These are phyloP conservation scores for Pyricularia grisea DNA, from an alignment of 2,329 filamentous ascomycete genomes.

Conservation along the genomic window DNA sequence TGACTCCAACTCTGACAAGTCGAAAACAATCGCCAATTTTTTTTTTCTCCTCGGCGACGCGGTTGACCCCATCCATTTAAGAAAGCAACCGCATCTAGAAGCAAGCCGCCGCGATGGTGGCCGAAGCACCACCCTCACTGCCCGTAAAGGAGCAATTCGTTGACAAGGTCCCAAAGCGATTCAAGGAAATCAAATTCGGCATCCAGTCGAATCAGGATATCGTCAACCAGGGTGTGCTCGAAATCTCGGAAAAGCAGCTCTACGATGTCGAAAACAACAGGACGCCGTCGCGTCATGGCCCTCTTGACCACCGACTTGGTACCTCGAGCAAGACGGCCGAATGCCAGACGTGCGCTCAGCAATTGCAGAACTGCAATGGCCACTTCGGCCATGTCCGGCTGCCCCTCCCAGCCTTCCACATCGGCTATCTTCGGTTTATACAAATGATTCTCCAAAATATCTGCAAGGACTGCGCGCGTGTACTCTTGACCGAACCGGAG, in stretches of 20 bases:
- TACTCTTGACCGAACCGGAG: slow-evolving; percentile 74
- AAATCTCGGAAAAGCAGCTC: slow-evolving; percentile 87
- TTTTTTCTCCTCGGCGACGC: not conserved
- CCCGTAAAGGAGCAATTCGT: slow-evolving; percentile 72
- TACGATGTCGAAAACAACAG: slow-evolving; percentile 82
- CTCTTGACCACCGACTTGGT: slow-evolving; percentile 79
- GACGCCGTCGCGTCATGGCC: slow-evolving; percentile 69
- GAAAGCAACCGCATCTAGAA: not conserved
- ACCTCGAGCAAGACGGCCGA: slow-evolving; percentile 74
- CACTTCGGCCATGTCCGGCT: slow-evolving; percentile 93
- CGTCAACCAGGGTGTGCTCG: slow-evolving; percentile 87
- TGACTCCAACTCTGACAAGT: slow-evolving; percentile 2
- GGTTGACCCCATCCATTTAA: not conserved
- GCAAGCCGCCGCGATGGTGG: not conserved
- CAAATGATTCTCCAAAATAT: slow-evolving; percentile 90
- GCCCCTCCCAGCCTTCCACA: slow-evolving; percentile 86
- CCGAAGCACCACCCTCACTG: not conserved
- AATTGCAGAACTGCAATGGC: slow-evolving; percentile 77
- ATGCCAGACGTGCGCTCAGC: slow-evolving; percentile 77
- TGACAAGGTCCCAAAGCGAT: slow-evolving; percentile 81
- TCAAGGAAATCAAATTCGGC: slow-evolving; percentile 89
- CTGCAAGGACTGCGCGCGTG: slow-evolving; percentile 85
- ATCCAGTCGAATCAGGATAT: slow-evolving; percentile 93
- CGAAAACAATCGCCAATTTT: not conserved
- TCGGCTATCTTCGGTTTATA: slow-evolving; percentile 90